These are phyloP conservation scores for Arthrinium phaeospermum DNA, from an alignment of 2,329 filamentous ascomycete genomes.

Conservation along the genomic window DNA sequence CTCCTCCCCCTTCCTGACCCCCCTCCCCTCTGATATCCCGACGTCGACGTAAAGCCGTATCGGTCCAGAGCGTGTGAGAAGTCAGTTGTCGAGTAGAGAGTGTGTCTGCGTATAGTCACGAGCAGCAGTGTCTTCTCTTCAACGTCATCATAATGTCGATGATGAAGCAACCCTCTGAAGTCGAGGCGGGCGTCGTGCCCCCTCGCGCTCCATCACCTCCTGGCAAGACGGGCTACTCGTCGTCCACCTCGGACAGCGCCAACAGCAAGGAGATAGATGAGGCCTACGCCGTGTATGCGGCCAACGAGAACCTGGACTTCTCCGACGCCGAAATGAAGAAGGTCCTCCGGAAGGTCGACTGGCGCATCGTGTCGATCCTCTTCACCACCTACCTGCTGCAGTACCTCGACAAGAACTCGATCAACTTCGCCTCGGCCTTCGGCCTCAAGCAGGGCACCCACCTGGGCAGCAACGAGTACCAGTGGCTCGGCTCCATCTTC, in stretches of 20 bases:
- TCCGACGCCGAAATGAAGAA: slow-evolving; percentile 36
- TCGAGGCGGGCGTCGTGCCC: background rate
- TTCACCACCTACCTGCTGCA: slow-evolving; percentile 41
- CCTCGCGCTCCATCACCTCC: background rate
- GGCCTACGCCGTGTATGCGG: slow-evolving; percentile 39
- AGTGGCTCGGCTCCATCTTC: slow-evolving; percentile 58
- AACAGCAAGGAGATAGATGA: slow-evolving; percentile 36
- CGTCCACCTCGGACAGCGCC: slow-evolving; percentile 18
- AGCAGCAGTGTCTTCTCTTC: background rate
- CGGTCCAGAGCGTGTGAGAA: background rate
- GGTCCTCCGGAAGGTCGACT: slow-evolving; percentile 40
- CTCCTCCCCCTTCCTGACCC: background rate
- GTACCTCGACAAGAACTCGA: slow-evolving; percentile 48
- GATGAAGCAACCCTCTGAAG: background rate
- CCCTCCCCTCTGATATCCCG: background rate
- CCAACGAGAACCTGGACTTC: slow-evolving; percentile 31
- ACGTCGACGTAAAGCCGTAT: background rate
- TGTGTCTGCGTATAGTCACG: background rate
- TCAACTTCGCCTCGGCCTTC: slow-evolving; percentile 57
- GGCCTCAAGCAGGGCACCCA: slow-evolving; percentile 53
- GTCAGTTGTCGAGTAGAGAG: background rate
- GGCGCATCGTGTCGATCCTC: slow-evolving; percentile 37
- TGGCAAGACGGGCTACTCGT: background rate
- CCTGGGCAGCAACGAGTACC: slow-evolving; percentile 55
- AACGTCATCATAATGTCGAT: background rate